These are phyloP conservation scores for Lithocarpus polystachyus DNA, from an alignment of 306 rosid genomes.

Conservation along the genomic window DNA sequence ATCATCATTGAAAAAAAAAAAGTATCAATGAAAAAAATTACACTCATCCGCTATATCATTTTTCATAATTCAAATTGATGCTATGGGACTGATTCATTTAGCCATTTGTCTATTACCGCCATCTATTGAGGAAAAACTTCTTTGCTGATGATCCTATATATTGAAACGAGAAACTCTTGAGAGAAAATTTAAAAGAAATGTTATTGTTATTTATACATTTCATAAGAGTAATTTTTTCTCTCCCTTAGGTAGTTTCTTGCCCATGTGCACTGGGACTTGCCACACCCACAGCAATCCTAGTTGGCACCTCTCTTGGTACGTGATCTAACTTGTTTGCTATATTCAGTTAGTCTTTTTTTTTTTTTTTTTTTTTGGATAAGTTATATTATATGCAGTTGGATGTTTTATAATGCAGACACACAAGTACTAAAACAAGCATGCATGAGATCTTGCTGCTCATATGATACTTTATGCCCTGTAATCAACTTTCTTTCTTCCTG, in stretches of 20 bases:
- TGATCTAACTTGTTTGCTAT: constrained; percentile 15
- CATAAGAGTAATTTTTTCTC: constrained; percentile 5
- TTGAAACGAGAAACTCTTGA: not conserved
- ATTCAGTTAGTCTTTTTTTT: constrained; percentile 2
- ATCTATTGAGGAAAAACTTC: not conserved
- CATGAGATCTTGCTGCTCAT: constrained; percentile 1
- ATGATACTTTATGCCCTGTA: not conserved
- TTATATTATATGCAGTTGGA: too few species aligned
- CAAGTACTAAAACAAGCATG: constrained; percentile 5
- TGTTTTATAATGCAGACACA: not conserved
- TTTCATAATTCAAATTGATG: not conserved
- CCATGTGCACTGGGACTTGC: constrained; percentile 99
- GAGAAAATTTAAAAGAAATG: not conserved
- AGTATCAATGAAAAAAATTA: not conserved
- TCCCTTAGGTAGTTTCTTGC: constrained; percentile 89
- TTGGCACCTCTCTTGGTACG: constrained; percentile 93
- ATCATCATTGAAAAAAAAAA: too few species aligned
- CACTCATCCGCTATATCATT: not conserved
- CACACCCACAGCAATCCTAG: constrained; percentile 96
- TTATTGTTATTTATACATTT: not conserved
- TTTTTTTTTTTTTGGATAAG: too few species aligned
- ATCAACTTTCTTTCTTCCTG: not conserved
- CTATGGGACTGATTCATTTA: not conserved
- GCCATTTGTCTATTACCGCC: not conserved
- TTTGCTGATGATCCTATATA: not conserved